A percentile compares a stretch with the other conserved stretches of the same genome.
These are phyloP conservation scores for Cyclaneusma minus DNA, from an alignment of 2,329 filamentous ascomycete genomes.

Conservation along the genomic window DNA sequence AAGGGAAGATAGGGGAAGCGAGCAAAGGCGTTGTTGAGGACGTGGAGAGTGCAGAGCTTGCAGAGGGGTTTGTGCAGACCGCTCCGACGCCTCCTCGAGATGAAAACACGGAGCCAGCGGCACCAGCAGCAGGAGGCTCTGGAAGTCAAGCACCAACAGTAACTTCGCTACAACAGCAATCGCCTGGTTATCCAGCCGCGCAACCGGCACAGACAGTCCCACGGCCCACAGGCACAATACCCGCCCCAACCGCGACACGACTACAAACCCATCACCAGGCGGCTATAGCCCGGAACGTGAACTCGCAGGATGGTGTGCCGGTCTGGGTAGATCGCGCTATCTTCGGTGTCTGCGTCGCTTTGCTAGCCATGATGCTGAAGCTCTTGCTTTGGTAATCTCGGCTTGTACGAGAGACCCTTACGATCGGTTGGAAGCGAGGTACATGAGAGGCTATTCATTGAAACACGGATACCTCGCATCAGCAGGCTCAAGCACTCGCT, in stretches of 20 bases:
- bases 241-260: no score
- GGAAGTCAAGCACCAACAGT: not conserved
- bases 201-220: conserved; percentile 18
- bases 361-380: conserved; percentile 55
- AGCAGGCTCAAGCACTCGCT: no score
- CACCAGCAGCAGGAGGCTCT: conserved; percentile 6
- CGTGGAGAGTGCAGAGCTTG: conserved; percentile 33
- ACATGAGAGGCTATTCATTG: no score
- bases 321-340: conserved; percentile 75
- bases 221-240: conserved; percentile 16
- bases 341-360: conserved; percentile 50
- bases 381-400: conserved; percentile 20
- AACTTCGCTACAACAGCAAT: no score
- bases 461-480: no score
- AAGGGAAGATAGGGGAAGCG: conserved; percentile 13
- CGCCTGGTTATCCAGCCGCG: conserved; percentile 12
- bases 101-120: conserved; percentile 8
- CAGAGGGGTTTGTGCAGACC: conserved; percentile 44
- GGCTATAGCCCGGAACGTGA: no score
- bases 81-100: conserved; percentile 15
- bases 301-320: conserved; percentile 44
- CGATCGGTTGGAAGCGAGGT: no score
- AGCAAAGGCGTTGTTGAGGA: no score
- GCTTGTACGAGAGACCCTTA: no score
- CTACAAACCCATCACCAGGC: no score